A percentile compares a stretch with the other conserved stretches of the same genome.
Conservation (phyloP, 768 basidiomycete genomes). For the Rickenella mellea region DNA sequence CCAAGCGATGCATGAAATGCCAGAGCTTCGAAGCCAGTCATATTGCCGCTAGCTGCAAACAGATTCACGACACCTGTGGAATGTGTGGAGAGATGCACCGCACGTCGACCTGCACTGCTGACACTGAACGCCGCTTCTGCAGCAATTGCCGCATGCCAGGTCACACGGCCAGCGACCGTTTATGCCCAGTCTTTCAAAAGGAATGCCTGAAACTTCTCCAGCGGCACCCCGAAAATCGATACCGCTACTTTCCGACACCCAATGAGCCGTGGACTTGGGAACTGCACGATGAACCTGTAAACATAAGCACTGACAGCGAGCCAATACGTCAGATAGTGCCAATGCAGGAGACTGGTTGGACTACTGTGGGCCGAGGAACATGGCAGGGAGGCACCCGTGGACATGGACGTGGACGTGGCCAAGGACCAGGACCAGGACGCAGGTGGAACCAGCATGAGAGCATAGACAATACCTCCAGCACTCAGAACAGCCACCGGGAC, state of each 20-base stretch:
- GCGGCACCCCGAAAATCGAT: slow-evolving; percentile 1
- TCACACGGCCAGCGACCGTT: slow-evolving; percentile 19
- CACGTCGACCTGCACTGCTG: slow-evolving; percentile 10
- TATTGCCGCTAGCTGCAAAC: slow-evolving; percentile 10
- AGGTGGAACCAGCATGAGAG: too few species aligned
- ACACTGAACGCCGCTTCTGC: slow-evolving; percentile 9
- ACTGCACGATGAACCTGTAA: too few species aligned
- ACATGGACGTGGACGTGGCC: too few species aligned
- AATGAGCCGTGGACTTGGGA: slow-evolving; percentile 9
- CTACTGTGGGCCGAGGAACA: too few species aligned
- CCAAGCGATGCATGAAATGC: slow-evolving; percentile 17
- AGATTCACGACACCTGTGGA: slow-evolving; percentile 8
- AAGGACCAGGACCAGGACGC: too few species aligned
- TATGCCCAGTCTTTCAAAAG: slow-evolving; percentile 13
- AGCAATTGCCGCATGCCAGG: slow-evolving; percentile 16
- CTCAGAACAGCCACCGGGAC: too few species aligned
- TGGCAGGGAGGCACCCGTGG: too few species aligned
- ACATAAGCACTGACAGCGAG: too few species aligned
- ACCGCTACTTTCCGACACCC: slow-evolving; percentile 4
- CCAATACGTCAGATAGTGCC: too few species aligned
- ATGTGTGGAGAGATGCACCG: slow-evolving; percentile 12
- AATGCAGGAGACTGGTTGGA: too few species aligned
- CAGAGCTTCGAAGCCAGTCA: slow-evolving; percentile 11
- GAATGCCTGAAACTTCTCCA: not conserved
- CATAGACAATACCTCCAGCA: too few species aligned